Evolutionary conservation across 1,284 basidiomycete genomes (phyloP), one percentile per base, ranked within the genome.

Genomic region (Malassezia cuniculi): DNA sequence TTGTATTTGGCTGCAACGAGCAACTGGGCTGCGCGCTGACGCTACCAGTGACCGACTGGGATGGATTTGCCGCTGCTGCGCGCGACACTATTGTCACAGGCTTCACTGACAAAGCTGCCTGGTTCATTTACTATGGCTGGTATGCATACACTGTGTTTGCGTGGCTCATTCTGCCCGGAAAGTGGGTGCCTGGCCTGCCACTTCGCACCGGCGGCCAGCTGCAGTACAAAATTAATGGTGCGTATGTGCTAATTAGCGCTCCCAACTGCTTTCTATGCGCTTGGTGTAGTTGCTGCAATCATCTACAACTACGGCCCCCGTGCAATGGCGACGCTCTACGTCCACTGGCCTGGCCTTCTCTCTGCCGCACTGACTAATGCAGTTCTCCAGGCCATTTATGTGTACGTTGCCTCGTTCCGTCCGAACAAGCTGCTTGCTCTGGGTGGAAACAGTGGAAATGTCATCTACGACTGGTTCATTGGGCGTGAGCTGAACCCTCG

Each of bases 401-500:
- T 80, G 50, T 93, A 94, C 60, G 71, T 71, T 10, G 69, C 71
- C 31, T 86, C 83, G 17, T 94, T 82, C 73, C 72, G 71, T 37
- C 56, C 66, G 1, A 66, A 72, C 27, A 63, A 64, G 36, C 74
- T 94, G 18, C 75, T 95, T 12, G 87, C 90, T 0, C 73, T 85
- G 12, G 89, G 86, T 30, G 90, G 90, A 19, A 97, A 97, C 73
- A 77, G 78, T 19, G 84, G 85, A 21, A 84, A 83, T 66, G 69
- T 75, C 38, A 76, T 94, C 48, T 95, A 93, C 68, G 89, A 99
- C 68, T 97, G 85, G 74, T 97, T 79, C 72, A 89, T 97, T 54
- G 93, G 93, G 19, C 82, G 93, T 39, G 84, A 89, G 61, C 73
- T 97, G 36, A 97, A 97, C 71, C 90, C 93, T 0, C 69, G 73